Base-by-base conservation (phyloP, 2,329 filamentous ascomycete genomes). In the Trichoderma pleuroti region DNA sequence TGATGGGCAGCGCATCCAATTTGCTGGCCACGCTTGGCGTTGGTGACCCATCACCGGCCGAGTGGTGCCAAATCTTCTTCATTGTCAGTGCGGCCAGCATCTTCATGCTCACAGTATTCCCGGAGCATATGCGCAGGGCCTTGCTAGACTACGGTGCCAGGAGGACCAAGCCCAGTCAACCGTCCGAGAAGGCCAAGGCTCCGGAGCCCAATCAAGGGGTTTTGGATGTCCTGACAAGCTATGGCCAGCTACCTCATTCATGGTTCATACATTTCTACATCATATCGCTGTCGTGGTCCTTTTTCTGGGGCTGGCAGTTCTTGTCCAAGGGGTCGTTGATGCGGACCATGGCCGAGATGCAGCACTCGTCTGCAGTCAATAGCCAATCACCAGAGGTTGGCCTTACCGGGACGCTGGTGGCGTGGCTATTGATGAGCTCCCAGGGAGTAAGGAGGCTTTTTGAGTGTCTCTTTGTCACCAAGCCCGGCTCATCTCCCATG, bases 181-280 rank as follows among this genome's bases (percentile, higher is more conserved):
- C 18, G 12, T 28, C 62, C 62, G 76, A 76, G 26, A 67, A 67
- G 64, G 36, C 67, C 14, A n/a, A 65, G 30, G 65, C 60, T 14
- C 36, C 68, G 30, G 62, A 72, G 36, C 52, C 62, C 12, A 34
- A 34, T 16, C 36, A 52, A 32, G 60, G 26, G 3, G 46, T 66
- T 34, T 68, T 84, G 52, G 75, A 76, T 66, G 75, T 75, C 66
- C 54, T 83, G 36, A 74, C 77, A 26, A 72, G 76, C 54, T 74
- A 74, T 64, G 81, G 82, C 74, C 87, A 88, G 77, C 91, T 98
- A 42, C 94, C 95, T 26, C 96, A 98, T 81, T 87, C 87, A 72
- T 98, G 93, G 90, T 98, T 98, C 80, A 87, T 86, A 56, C 92
- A 96, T 75, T 98, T 97, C 82, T 98, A 99, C 79, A 77, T 92